These are phyloP conservation scores for Helenozyma baotianmanensis DNA, from an alignment of 805 yeast species.

Conservation along the genomic window DNA sequence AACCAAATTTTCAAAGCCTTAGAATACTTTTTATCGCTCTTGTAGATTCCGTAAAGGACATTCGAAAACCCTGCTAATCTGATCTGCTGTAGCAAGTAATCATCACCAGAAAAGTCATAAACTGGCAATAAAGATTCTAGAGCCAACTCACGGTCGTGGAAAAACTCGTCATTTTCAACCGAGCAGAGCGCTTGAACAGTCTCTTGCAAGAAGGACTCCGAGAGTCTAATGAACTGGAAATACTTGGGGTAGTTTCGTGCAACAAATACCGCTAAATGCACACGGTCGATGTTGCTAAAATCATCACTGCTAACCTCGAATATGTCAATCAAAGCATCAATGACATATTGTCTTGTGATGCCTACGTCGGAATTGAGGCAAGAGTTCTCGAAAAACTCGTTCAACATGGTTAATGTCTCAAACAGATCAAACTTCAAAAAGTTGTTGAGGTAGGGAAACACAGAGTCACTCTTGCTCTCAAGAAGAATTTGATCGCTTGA, in stretches of 20 bases:
- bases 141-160: constrained; percentile 69
- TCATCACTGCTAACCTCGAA: constrained; percentile 31
- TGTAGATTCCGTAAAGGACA: constrained; percentile 56
- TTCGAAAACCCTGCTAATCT: constrained; percentile 51
- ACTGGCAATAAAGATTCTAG: constrained; percentile 65
- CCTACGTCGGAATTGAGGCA: constrained; percentile 57
- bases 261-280: constrained; percentile 59
- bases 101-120: constrained; percentile 55
- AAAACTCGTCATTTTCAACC: constrained; percentile 16
- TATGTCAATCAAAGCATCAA: constrained; percentile 65
- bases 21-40: constrained; percentile 47
- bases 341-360: constrained; percentile 70
- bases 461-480: neutral
- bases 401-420: constrained; percentile 61
- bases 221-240: constrained; percentile 70
- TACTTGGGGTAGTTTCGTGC: constrained; percentile 82
- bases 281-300: constrained; percentile 21
- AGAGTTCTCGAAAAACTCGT: constrained; percentile 81
- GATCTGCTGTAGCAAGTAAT: constrained; percentile 45
- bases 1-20: constrained; percentile 56
- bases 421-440: constrained; percentile 54
- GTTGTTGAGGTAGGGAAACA: constrained; percentile 63
- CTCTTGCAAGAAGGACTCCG: constrained; percentile 51
- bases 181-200: constrained; percentile 50
- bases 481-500: constrained; percentile 19